Base-by-base conservation (phyloP, 169 alveolate genomes). In the Toxoplasma gondii region DNA sequence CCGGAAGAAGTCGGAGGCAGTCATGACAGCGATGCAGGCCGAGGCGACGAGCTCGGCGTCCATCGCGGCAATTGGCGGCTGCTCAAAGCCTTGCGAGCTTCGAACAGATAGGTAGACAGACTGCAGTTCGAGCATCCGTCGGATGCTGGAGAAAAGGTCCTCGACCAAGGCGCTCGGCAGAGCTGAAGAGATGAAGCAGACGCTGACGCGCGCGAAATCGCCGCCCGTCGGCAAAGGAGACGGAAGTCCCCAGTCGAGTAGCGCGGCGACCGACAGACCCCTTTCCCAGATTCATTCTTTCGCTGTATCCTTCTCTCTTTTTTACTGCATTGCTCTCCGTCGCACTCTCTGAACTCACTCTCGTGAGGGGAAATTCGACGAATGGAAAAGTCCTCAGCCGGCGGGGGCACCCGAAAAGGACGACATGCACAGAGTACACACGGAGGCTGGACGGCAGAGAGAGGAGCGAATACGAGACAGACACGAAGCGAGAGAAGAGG, bases 1-100 rank as follows among this genome's bases (percentile, higher is more conserved):
- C 84, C 96, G 97, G 91, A 98, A 96, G 91, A 94, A 95, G 69
- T 92, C 82, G 39, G 97, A 97, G 39, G 96, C 93, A 83, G 94
- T 95, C 98, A 98, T 98, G 44, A 98, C 95, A 64, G 96, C 96
- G 34, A 98, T 95, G 83, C 97, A 95, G 38, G 97, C 91, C 4
- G 99, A 96, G 49, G 97, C 92, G 81, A 97, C 94, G 31, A 98
- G 96, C 90, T 98, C 99, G 74, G 97, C 94, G 91, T 98, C 98
- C 97, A 97, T 93, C 86, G 95, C 96, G 92, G 95, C 92, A 91
- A 96, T 41, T 49, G 96, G 95, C 34, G 84, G 92, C 90, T 95
- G 95, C 84, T 96, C 97, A 91, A 87, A 84, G 41, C 94, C 91
- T 83, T 92, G 94, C 43, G 69, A 45, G 34, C 91, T 74, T 7